Percentiles rank a stretch among this genome's conserved stretches.
These are phyloP conservation scores for Acanthamoeba sp. DNA, from an alignment of 208 protist genomes.

Conservation along the genomic window DNA sequence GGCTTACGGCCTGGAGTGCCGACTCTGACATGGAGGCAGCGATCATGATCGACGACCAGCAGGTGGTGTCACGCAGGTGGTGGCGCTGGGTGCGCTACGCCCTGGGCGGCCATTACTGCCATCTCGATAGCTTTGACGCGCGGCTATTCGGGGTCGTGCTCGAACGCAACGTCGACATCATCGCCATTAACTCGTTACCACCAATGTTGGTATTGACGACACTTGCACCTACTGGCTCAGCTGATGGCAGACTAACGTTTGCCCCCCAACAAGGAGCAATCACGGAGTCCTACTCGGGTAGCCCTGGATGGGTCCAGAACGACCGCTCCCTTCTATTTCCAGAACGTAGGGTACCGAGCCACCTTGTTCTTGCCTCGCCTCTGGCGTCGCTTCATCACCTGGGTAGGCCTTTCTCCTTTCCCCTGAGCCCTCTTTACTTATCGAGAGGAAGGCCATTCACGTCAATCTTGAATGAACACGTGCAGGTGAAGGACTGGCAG, in stretches of 20 bases:
- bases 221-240: not conserved
- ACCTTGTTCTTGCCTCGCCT: not conserved
- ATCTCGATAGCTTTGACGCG: not conserved
- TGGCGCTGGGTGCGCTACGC: slow-evolving; percentile 19
- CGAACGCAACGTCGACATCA: not conserved
- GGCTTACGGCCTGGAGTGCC: not conserved
- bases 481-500: not conserved
- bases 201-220: too few species aligned
- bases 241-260: not conserved
- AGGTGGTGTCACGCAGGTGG: not conserved
- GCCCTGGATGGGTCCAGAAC: not conserved
- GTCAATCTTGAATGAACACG: not conserved
- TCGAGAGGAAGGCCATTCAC: not conserved
- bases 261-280: too few species aligned
- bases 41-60: slow-evolving; percentile 13
- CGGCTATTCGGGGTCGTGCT: slow-evolving; percentile 9
- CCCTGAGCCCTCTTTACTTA: too few species aligned
- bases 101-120: not conserved
- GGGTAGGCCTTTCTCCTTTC: not conserved
- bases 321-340: not conserved
- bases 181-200: not conserved
- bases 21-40: not conserved
- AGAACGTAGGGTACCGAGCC: slow-evolving; percentile 16
- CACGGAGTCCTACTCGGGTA: too few species aligned
- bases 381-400: not conserved